Base-by-base conservation (phyloP, 2,329 filamentous ascomycete species). In the Rutstroemia sydowiana region DNA sequence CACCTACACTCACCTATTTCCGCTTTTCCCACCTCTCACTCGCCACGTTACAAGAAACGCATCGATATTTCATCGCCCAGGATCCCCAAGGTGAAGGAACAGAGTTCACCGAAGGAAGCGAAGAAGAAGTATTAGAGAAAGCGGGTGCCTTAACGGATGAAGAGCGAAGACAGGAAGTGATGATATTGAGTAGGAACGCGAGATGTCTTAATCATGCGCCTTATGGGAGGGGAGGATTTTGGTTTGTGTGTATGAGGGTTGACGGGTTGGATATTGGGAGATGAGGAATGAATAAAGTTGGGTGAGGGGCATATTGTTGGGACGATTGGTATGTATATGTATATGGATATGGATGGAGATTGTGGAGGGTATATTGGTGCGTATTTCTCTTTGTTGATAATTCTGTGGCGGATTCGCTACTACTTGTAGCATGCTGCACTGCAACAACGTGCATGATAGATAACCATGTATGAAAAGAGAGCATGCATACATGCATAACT, bases 151-250 rank as follows among this genome's bases (percentile, higher is more conserved):
- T 32, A 32, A 32, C 21, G 16, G 23, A 31, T 3, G 32, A 18
- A 32, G 34, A 26, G 14, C 30, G 48, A 9, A 45, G 13, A 7
- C 48, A 51, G 18, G 48, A 51, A 39, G 48, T 51, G 5, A 51
- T 51, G 48, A 51, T 51, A 11, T 40, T 51, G 18, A 51, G 42
- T 31, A 41, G 48, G 18, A 51, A 51, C 40, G 48, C 32, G 32
- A 51, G 42, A 10, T 51, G 48, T 40, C 23, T 28, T 5, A 13
- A 46, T 1, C 48, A 51, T 46, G 39, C 21, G 20, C 11, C 18
- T 7, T 5, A 18, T 10, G 39, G 39, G 3, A 41, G 20, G 7
- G 39, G 14, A 18, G 39, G 18, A 10, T 41, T 41, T 41, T 41
- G 39, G 39, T 41, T 41, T 41, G 18, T 41, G 39, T 10, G 23